These are phyloP conservation scores for Boletus reticuloceps DNA, from an alignment of 768 basidiomycete species.

Conservation along the genomic window DNA sequence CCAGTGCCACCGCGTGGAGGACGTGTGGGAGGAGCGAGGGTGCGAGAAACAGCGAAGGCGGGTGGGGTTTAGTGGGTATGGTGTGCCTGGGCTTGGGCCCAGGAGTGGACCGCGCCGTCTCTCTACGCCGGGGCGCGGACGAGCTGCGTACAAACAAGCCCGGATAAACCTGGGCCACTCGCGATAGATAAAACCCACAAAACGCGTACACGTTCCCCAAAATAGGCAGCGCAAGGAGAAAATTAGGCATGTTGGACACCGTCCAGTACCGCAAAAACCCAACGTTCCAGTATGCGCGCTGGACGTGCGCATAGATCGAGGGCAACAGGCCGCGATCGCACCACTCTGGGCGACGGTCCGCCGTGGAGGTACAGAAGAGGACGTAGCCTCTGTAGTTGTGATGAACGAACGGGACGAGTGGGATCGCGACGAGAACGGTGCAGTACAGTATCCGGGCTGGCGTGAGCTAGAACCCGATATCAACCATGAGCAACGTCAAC, in stretches of 20 bases:
- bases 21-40: constrained; percentile 63
- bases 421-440: constrained; percentile 41
- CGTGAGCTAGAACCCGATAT: constrained; percentile 31
- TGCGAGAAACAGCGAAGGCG: constrained; percentile 35
- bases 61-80: neutral
- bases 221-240: constrained; percentile 73
- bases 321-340: constrained; percentile 55
- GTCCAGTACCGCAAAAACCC: constrained; percentile 91
- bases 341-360: constrained; percentile 47
- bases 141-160: neutral
- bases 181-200: constrained; percentile 23
- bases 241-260: constrained; percentile 79
- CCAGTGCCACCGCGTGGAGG: constrained; percentile 65
- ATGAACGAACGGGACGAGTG: constrained; percentile 62
- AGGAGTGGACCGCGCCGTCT: neutral
- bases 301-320: constrained; percentile 78
- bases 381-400: constrained; percentile 70
- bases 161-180: constrained; percentile 2
- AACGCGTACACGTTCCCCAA: constrained; percentile 47
- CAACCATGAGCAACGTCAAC: neutral
- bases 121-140: neutral
- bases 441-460: constrained; percentile 35
- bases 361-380: constrained; percentile 54
- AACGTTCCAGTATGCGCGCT: constrained; percentile 81
- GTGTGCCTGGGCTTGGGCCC: neutral